Evolutionary conservation across 1,284 basidiomycete genomes (phyloP).

Genomic region (Blastosporella zonata): DNA sequence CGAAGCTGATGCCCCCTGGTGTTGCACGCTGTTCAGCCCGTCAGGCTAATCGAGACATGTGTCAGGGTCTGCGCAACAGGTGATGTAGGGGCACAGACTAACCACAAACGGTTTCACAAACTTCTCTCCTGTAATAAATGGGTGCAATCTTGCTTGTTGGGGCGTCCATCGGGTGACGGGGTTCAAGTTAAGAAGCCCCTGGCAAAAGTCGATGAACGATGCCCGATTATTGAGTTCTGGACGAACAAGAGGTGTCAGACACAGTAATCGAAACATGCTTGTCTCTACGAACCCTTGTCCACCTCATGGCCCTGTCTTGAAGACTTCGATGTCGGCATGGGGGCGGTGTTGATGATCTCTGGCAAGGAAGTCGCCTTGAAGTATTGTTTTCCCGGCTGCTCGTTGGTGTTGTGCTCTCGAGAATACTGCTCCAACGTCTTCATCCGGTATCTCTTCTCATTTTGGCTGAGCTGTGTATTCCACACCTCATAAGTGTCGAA

Average conservation of each 20-base stretch:
- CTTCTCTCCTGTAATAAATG: slow-evolving; percentile 98
- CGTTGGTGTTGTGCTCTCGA: slow-evolving; percentile 90
- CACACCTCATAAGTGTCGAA: slow-evolving; percentile 77
- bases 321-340: slow-evolving; percentile 76
- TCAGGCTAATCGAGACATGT: slow-evolving; percentile 42
- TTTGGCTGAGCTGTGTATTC: slow-evolving; percentile 66
- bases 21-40: slow-evolving; percentile 35
- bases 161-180: slow-evolving; percentile 97
- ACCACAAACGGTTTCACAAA: slow-evolving; percentile 87
- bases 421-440: slow-evolving; percentile 96
- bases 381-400: slow-evolving; percentile 98
- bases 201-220: slow-evolving; percentile 97
- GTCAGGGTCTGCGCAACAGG: slow-evolving; percentile 13
- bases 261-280: background rate
- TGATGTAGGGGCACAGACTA: slow-evolving; percentile 32
- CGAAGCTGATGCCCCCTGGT: slow-evolving; percentile 31
- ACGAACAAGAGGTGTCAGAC: slow-evolving; percentile 4
- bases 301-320: slow-evolving; percentile 83
- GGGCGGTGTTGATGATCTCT: slow-evolving; percentile 95
- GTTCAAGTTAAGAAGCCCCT: slow-evolving; percentile 91
- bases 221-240: slow-evolving; percentile 90
- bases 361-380: slow-evolving; percentile 94
- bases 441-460: slow-evolving; percentile 83
- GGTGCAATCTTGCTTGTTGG: slow-evolving; percentile 93
- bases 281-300: slow-evolving; percentile 72